Percentiles rank a stretch among this genome's conserved stretches.
Evolutionary conservation across 78 protist genomes (phyloP).

Genomic region (Polysphondylium violaceum): DNA sequence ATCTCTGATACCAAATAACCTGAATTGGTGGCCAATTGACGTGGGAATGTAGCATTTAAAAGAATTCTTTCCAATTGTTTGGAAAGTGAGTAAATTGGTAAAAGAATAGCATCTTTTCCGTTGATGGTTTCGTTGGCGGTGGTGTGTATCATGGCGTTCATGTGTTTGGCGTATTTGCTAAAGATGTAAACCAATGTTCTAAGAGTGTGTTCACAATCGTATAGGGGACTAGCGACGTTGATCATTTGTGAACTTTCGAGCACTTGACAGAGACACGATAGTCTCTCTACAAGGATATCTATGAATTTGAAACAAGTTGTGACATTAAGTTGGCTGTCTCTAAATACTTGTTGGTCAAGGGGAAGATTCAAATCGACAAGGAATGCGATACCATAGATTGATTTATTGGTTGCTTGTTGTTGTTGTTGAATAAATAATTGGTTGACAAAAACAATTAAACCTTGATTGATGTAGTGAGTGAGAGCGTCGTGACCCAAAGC

Average conservation of each 20-base stretch:
- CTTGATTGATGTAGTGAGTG: not conserved
- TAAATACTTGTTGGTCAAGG: not conserved
- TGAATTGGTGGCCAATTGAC: constrained; percentile 25
- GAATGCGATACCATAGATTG: not conserved
- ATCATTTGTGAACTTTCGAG: not conserved
- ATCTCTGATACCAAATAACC: constrained; percentile 33
- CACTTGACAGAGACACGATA: not conserved
- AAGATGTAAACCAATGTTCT: constrained; percentile 20
- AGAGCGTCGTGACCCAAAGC: not conserved
- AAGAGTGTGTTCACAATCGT: constrained; percentile 64
- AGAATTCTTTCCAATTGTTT: constrained; percentile 19
- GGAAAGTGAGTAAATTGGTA: constrained; percentile 18
- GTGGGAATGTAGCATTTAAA: constrained; percentile 18
- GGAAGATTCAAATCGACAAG: not conserved
- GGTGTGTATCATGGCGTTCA: not conserved
- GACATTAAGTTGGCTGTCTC: too few relatives aligned
- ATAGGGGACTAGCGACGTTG: not conserved
- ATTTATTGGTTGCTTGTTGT: not conserved
- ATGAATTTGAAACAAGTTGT: not conserved
- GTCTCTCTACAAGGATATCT: not conserved
- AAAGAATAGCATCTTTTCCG: not conserved
- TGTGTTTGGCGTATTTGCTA: not conserved
- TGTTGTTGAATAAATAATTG: not conserved
- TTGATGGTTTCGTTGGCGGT: not conserved
- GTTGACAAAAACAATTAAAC: not conserved